These are phyloP conservation scores for Kalmusia sp. DNA, from an alignment of 2,329 filamentous ascomycete species.

Conservation along the genomic window DNA sequence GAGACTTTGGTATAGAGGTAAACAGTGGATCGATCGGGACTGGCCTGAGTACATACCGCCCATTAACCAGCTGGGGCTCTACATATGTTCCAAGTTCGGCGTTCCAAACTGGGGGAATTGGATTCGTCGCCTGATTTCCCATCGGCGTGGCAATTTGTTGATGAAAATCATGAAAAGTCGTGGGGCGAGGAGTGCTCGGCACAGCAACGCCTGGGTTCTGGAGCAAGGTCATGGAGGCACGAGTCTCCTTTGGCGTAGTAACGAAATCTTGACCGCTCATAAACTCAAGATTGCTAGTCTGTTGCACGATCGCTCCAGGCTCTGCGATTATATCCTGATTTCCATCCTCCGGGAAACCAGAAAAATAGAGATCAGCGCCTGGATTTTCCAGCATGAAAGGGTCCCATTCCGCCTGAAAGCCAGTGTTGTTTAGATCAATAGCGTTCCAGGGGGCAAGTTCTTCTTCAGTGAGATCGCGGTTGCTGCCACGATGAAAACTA, in stretches of 20 bases:
- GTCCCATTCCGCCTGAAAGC: too few relatives aligned
- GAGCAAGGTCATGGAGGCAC: constrained; percentile 1
- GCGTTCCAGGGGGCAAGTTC: not conserved
- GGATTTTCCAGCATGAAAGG: too few relatives aligned
- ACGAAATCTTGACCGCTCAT: too few relatives aligned
- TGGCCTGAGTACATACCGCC: too few relatives aligned
- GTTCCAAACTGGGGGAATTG: not conserved
- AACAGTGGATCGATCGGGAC: too few relatives aligned
- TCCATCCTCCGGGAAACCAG: too few relatives aligned
- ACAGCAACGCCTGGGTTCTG: constrained; percentile 10
- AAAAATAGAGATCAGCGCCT: too few relatives aligned
- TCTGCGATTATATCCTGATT: too few relatives aligned
- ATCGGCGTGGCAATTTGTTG: not conserved
- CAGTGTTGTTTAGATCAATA: not conserved
- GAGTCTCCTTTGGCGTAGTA: not conserved
- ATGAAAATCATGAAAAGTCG: not conserved
- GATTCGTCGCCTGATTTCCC: not conserved
- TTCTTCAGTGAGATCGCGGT: not conserved
- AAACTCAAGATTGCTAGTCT: too few relatives aligned
- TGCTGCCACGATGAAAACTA: constrained; percentile 6
- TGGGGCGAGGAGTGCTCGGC: constrained; percentile 5
- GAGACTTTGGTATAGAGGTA: constrained; percentile 2
- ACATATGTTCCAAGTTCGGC: not conserved
- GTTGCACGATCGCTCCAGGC: too few relatives aligned
- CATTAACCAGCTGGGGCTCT: too few relatives aligned